Evolutionary conservation across 805 yeast genomes (phyloP).

Genomic region (Pichia deserticola): DNA sequence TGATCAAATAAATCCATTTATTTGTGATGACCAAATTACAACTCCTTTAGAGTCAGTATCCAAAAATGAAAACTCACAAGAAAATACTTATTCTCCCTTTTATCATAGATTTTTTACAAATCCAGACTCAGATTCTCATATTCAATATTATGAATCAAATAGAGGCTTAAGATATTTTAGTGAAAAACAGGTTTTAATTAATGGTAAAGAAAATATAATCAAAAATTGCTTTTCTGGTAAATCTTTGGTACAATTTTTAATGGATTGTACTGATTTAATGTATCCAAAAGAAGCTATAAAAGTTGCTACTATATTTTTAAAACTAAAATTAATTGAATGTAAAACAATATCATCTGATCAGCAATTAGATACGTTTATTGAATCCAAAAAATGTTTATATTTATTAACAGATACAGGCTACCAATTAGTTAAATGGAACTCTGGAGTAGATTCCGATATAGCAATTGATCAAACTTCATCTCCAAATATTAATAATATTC

Average conservation of each 20-base stretch:
- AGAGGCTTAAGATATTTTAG: slow-evolving; percentile 58
- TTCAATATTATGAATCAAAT: slow-evolving; percentile 67
- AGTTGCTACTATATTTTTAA: slow-evolving; percentile 44
- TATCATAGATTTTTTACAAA: slow-evolving; percentile 74
- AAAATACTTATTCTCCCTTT: slow-evolving; percentile 44
- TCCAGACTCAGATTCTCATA: slow-evolving; percentile 78
- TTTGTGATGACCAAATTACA: background rate
- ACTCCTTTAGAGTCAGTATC: background rate
- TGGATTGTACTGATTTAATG: slow-evolving; percentile 79
- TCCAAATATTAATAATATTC: background rate
- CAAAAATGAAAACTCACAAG: background rate
- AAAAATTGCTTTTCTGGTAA: slow-evolving; percentile 63
- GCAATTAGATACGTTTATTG: background rate
- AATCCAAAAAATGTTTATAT: slow-evolving; percentile 18
- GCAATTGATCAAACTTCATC: background rate
- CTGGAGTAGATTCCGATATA: no score
- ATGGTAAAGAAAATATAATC: slow-evolving; percentile 25
- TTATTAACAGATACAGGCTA: slow-evolving; percentile 17
- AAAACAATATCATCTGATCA: background rate
- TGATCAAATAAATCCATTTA: background rate
- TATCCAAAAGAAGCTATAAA: slow-evolving; percentile 44
- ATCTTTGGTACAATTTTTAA: slow-evolving; percentile 76
- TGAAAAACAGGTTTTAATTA: slow-evolving; percentile 22
- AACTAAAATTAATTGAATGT: slow-evolving; percentile 37
- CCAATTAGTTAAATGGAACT: slow-evolving; percentile 19